Base-by-base conservation (phyloP, 768 basidiomycete genomes). In the Mrakia frigida region DNA sequence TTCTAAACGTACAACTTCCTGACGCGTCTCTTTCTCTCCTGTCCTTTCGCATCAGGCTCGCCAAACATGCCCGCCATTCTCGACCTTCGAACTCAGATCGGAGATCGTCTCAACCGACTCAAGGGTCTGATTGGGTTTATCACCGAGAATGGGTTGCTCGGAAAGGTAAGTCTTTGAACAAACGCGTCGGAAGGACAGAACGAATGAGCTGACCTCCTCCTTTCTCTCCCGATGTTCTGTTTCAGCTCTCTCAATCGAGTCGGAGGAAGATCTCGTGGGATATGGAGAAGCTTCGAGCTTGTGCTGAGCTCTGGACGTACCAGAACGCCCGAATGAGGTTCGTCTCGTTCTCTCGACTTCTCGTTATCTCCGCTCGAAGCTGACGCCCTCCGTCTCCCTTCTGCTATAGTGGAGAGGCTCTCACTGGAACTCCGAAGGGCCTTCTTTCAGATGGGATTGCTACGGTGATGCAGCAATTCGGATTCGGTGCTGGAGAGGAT, bases 91-190 rank as follows among this genome's bases (percentile, higher is more conserved):
- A 86, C 89, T 2, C 94, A 95, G 81, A 83, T 98, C 79, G 87
- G 86, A 6, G 89, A 88, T 56, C 88, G 92, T 39, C 90, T 90
- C 80, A 89, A 90, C 74, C 86, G 92, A 52, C 84, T 95, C 39
- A 89, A 88, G 73, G 93, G 92, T 87, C 86, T 98, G n/a, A 92
- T 96, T 79, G 87, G 87, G 35, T 96, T 94, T 82, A 91, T 97
- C 80, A 92, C 93, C 63, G 90, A 92, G 72, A 96, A 96, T 82
- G 90, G 88, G 0, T 90, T 90, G 7, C 85, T 95, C 50, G 85
- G 85, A 53, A 93, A 92, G 86, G 93, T 91, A 43, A 79, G 84
- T 75, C 52, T 21, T 39, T 14, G 18, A 18, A 50, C 56, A 6
- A n/a, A 1, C 35, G 16, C 33, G 14, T 56, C n/a, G 23, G 10